These are phyloP conservation scores for Beauveria brongniartii DNA, from an alignment of 2,329 filamentous ascomycete genomes.

Conservation along the genomic window DNA sequence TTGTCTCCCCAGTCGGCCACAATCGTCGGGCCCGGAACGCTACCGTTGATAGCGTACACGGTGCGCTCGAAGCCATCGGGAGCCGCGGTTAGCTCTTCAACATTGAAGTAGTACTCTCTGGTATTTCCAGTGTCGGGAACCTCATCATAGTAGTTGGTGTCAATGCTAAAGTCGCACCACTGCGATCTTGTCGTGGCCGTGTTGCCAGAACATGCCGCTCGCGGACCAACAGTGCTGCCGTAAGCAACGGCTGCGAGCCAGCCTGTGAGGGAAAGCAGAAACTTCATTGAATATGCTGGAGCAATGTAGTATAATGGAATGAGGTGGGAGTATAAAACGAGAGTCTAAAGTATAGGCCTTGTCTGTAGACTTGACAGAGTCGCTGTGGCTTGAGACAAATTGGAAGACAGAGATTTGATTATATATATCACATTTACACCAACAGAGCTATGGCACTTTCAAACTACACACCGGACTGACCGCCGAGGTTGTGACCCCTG, in stretches of 20 bases:
- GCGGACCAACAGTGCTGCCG: neutral
- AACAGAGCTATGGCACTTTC: too few relatives aligned
- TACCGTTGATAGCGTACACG: slow-evolving; percentile 44
- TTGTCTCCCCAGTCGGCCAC: slow-evolving; percentile 43
- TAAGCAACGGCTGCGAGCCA: neutral
- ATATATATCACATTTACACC: too few relatives aligned
- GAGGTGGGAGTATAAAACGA: too few relatives aligned
- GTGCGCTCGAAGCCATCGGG: slow-evolving; percentile 38
- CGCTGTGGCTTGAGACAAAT: too few relatives aligned
- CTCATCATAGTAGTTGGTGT: slow-evolving; percentile 36
- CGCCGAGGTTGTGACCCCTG: too few relatives aligned
- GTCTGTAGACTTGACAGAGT: too few relatives aligned
- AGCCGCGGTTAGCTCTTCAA: slow-evolving; percentile 30
- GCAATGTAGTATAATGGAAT: too few relatives aligned
- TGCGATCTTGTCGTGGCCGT: slow-evolving; percentile 18
- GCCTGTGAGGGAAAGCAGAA: neutral
- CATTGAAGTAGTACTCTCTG: slow-evolving; percentile 39
- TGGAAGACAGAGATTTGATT: too few relatives aligned
- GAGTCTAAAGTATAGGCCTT: too few relatives aligned
- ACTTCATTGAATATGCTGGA: neutral
- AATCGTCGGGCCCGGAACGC: slow-evolving; percentile 52
- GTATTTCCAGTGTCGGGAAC: slow-evolving; percentile 40
- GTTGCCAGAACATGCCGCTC: slow-evolving; percentile 19
- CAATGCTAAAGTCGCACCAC: slow-evolving; percentile 42
- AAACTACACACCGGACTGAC: too few relatives aligned